Evolutionary conservation across 345 rosid genomes (phyloP).

Genomic region (Arabis hirsuta): DNA sequence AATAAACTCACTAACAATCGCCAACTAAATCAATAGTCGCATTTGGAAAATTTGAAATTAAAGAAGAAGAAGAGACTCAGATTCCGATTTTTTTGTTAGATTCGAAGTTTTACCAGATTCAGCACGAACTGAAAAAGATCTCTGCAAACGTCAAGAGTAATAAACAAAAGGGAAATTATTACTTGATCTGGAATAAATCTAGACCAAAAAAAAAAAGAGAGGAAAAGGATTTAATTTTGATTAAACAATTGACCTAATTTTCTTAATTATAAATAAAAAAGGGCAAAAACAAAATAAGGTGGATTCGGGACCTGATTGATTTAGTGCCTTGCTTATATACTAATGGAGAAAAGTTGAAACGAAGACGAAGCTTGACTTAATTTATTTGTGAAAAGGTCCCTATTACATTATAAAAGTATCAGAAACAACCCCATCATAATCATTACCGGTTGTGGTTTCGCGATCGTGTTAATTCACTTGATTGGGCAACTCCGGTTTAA

Average conservation of each 20-base stretch:
- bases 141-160: slow-evolving; percentile 26
- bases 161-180: not conserved
- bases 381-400: not conserved
- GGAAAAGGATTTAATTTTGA: slow-evolving; percentile 19
- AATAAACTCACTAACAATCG: slow-evolving; percentile 6
- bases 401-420: slow-evolving; percentile 3
- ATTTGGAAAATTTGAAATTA: not conserved
- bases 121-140: slow-evolving; percentile 15
- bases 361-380: slow-evolving; percentile 22
- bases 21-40: not conserved
- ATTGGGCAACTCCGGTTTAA: slow-evolving; percentile 28
- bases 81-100: slow-evolving; percentile 16
- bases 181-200: slow-evolving; percentile 39
- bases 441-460: slow-evolving; percentile 18
- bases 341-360: no score
- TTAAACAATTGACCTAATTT: slow-evolving; percentile 23
- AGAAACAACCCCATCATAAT: slow-evolving; percentile 22
- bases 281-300: not conserved
- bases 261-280: not conserved
- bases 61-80: not conserved
- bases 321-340: not conserved
- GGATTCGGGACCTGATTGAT: slow-evolving; percentile 23
- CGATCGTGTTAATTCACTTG: not conserved
- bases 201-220: not conserved
- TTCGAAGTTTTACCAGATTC: slow-evolving; percentile 37